Percentiles rank a stretch among this genome's conserved stretches.
Conservation (phyloP, 2,329 filamentous ascomycete genomes). For the Neofusicoccum sp. region DNA sequence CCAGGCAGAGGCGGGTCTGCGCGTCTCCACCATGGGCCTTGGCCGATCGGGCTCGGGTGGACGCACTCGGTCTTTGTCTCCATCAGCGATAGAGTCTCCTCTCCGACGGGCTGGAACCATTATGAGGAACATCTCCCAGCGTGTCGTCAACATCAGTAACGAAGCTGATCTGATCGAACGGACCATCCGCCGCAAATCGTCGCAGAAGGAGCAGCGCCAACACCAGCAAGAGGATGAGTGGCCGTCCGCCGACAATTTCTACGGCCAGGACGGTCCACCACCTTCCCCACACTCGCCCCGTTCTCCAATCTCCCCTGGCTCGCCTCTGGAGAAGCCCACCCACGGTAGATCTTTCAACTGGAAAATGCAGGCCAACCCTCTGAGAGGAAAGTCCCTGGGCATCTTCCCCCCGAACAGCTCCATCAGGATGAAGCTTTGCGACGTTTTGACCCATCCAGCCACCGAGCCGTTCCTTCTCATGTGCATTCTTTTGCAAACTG, state of each 20-base stretch:
- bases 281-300: conserved; percentile 3
- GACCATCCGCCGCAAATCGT: conserved; percentile 61
- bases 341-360: conserved; percentile 32
- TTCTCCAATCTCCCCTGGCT: conserved; percentile 25
- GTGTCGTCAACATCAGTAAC: conserved; percentile 95
- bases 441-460: conserved; percentile 79
- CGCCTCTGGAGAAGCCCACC: conserved; percentile 38
- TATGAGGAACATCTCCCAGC: conserved; percentile 79
- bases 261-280: conserved; percentile 39
- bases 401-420: conserved; percentile 78
- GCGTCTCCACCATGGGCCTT: conserved; percentile 24
- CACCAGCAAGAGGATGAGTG: conserved; percentile 21
- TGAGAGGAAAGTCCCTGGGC: conserved; percentile 82
- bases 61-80: conserved; percentile 46
- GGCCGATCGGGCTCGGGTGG: conserved; percentile 43
- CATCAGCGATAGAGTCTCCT: conserved; percentile 45
- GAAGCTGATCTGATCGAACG: conserved; percentile 81
- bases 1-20: conserved; percentile 58
- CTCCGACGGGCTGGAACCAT: conserved; percentile 51
- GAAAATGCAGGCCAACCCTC: conserved; percentile 61
- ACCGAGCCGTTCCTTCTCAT: conserved; percentile 84
- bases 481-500: conserved; percentile 82
- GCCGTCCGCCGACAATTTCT: neutral
- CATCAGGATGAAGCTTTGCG: conserved; percentile 72
- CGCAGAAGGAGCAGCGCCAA: conserved; percentile 55